These are phyloP conservation scores for Cryomyces minteri DNA, from an alignment of 495 filamentous ascomycete species.

Conservation along the genomic window DNA sequence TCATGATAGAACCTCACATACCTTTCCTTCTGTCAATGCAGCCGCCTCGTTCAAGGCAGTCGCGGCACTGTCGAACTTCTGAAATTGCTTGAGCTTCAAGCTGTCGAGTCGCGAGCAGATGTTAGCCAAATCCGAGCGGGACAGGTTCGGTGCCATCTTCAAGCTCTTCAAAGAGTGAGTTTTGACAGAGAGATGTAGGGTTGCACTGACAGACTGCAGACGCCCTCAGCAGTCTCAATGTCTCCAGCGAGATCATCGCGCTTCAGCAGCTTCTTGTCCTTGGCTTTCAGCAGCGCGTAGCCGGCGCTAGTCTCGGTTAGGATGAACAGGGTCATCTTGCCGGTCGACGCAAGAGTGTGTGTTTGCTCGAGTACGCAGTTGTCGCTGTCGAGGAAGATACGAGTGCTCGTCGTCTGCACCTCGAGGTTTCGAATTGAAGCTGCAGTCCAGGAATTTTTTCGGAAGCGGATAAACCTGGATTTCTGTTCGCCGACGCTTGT, in stretches of 20 bases:
- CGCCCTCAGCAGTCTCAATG: constrained; percentile 62
- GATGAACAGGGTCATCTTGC: constrained; percentile 18
- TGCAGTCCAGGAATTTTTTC: too few relatives aligned
- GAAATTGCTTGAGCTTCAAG: constrained; percentile 86
- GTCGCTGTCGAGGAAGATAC: too few relatives aligned
- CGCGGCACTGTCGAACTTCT: constrained; percentile 87
- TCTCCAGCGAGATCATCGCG: constrained; percentile 57
- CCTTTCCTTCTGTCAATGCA: constrained; percentile 73
- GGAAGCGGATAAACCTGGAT: too few relatives aligned
- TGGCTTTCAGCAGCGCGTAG: constrained; percentile 93
- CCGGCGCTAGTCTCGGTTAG: constrained; percentile 88
- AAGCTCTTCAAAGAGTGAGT: too few relatives aligned
- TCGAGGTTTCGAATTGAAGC: too few relatives aligned
- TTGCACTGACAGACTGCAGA: constrained; percentile 43
- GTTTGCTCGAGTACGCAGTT: too few relatives aligned
- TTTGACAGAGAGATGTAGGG: too few relatives aligned
- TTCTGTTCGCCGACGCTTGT: too few relatives aligned
- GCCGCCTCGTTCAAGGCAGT: constrained; percentile 75
- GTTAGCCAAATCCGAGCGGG: too few relatives aligned
- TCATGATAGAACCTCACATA: background rate
- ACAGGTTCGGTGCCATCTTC: too few relatives aligned
- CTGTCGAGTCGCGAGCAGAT: too few relatives aligned
- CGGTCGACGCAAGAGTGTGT: background rate
- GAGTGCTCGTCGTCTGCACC: too few relatives aligned
- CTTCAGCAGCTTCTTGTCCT: constrained; percentile 94